Evolutionary conservation across 192 early-diverging fungal genomes (phyloP), one percentile per base, ranked within the genome.

Genomic region (Chytriomyces sp.): DNA sequence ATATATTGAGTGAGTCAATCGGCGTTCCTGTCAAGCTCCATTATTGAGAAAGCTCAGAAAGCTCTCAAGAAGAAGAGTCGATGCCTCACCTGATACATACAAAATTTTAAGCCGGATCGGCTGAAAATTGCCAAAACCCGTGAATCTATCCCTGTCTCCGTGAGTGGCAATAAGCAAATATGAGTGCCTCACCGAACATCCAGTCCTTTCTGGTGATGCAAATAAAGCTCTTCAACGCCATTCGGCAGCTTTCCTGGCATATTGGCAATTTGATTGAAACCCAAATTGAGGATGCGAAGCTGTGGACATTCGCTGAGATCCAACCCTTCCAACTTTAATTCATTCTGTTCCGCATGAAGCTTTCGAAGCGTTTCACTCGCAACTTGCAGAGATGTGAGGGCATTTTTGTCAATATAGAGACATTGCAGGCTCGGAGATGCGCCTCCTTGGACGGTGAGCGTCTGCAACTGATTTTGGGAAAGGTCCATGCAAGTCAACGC

Each of bases 331-430:
- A 25, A 8, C 25, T 30, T 44, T 12, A 34, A 33, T 25, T 22
- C 12, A 56, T 68, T 68, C 14, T 55, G 8, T 68, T 68, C 66
- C 14, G n/a, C 66, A 28, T 68, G 49, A 19, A 68, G 34, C 36
- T 68, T 68, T 56, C 66, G 49, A 8, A 68, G 66, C 1, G 52
- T 56, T 25, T 28, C 7, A 8, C 26, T 32, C 19, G 5, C 7
- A 10, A 68, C 28, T 33, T 40, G 39, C 52, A 68, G 53, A 6
- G 6, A 31, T 37, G 49, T 19, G 10, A 57, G 53, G 7, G 32
- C 32, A 34, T 68, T 68, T 14, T 26, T 49, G 52, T 41, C 63
- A 65, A 65, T 44, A 28, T 65, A 65, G 7, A 65, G 33, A 30
- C 19, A 65, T 25, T 49, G 63, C 3, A 65, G 33, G 4, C 28